These are phyloP conservation scores for Termitomyces sp. DNA, from an alignment of 768 basidiomycete species.

Conservation along the genomic window DNA sequence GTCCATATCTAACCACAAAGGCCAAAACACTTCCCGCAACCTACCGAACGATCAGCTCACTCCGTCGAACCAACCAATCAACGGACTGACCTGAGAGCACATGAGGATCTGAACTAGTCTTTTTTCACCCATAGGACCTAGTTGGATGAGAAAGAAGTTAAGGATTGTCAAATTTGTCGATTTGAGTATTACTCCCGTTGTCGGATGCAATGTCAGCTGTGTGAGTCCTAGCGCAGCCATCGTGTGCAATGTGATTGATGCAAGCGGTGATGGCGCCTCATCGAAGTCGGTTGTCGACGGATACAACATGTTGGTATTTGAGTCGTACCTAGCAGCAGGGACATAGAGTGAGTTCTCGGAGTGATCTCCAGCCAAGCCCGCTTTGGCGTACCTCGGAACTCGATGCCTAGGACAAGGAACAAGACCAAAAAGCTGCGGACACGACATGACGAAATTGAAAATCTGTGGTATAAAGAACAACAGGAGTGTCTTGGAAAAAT, in stretches of 20 bases:
- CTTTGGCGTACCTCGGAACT: conserved; percentile 67
- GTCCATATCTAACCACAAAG: conserved; percentile 85
- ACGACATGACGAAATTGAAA: conserved; percentile 94
- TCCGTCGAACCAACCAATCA: background rate
- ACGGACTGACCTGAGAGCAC: conserved; percentile 56
- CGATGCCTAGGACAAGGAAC: conserved; percentile 95
- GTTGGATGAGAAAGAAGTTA: conserved; percentile 75
- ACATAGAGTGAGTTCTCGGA: background rate
- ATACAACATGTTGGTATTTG: conserved; percentile 68
- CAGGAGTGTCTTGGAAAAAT: conserved; percentile 94
- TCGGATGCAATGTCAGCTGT: conserved; percentile 52
- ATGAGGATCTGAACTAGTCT: conserved; percentile 72
- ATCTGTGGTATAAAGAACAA: conserved; percentile 98
- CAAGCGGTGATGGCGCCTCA: conserved; percentile 50
- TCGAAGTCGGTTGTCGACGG: conserved; percentile 69
- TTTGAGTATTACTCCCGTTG: conserved; percentile 57
- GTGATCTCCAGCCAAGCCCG: background rate
- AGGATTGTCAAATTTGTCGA: conserved; percentile 90
- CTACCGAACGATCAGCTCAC: conserved; percentile 30
- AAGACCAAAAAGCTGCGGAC: conserved; percentile 91
- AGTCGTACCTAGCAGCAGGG: conserved; percentile 59
- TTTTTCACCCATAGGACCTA: conserved; percentile 87
- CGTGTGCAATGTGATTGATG: conserved; percentile 52
- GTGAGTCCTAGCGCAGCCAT: conserved; percentile 66
- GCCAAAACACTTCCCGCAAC: conserved; percentile 74